Conservation (phyloP, 768 basidiomycete genomes). For the Phlegmacium glaucopus region DNA sequence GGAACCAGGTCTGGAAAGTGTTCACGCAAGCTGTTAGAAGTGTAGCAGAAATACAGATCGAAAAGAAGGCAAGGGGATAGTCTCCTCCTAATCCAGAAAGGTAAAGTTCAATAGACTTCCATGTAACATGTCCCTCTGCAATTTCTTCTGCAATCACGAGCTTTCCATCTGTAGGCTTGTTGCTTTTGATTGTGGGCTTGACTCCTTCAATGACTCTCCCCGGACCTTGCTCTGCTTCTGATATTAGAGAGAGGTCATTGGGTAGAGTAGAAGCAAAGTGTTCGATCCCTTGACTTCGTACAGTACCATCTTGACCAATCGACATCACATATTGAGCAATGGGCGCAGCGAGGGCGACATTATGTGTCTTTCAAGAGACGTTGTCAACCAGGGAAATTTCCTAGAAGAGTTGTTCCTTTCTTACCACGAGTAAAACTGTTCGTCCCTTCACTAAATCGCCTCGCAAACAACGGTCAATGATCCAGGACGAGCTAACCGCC, state of each 20-base stretch:
- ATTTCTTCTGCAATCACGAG: slow-evolving; percentile 63
- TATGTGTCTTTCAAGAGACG: slow-evolving; percentile 43
- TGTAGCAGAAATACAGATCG: slow-evolving; percentile 18
- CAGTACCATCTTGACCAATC: no score
- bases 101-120: slow-evolving; percentile 31
- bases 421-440: slow-evolving; percentile 75
- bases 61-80: slow-evolving; percentile 34
- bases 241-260: slow-evolving; percentile 31
- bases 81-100: slow-evolving; percentile 30
- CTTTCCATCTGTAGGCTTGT: slow-evolving; percentile 42
- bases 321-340: slow-evolving; percentile 58
- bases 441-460: slow-evolving; percentile 72
- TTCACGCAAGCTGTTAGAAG: slow-evolving; percentile 24
- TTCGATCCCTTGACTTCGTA: slow-evolving; percentile 43
- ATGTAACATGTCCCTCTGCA: slow-evolving; percentile 29
- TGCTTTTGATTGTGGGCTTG: slow-evolving; percentile 17
- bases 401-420: slow-evolving; percentile 8
- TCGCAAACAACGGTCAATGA: slow-evolving; percentile 70
- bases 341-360: slow-evolving; percentile 45
- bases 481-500: slow-evolving; percentile 9
- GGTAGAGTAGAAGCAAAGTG: slow-evolving; percentile 38
- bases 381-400: no score
- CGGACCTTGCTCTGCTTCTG: slow-evolving; percentile 26
- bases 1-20: slow-evolving; percentile 36
- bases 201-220: slow-evolving; percentile 13